Percentiles rank a stretch among this genome's conserved stretches.
Conservation (phyloP, 345 rosid genomes). For the Lepidium sativum region DNA sequence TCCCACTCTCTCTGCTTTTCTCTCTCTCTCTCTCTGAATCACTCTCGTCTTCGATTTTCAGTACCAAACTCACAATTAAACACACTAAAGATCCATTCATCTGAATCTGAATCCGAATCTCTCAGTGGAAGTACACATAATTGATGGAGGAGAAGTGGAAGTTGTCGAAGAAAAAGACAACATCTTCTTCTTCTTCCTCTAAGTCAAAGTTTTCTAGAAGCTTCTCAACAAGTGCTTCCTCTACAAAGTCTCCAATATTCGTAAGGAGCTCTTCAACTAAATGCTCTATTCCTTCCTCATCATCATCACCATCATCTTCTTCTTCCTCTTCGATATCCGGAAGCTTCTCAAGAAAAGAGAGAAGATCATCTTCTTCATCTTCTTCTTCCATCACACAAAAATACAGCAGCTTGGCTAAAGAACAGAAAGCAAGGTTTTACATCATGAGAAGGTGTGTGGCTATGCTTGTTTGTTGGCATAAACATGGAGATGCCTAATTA, state of each 20-base stretch:
- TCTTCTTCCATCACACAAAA: slow-evolving; percentile 50
- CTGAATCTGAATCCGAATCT: slow-evolving; percentile 5
- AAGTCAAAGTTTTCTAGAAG: slow-evolving; percentile 51
- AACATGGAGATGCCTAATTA: slow-evolving; percentile 70
- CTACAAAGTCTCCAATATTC: slow-evolving; percentile 52
- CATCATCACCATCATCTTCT: slow-evolving; percentile 11
- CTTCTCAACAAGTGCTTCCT: slow-evolving; percentile 59
- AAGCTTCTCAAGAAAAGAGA: slow-evolving; percentile 47
- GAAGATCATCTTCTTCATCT: slow-evolving; percentile 32
- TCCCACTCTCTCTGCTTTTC: slow-evolving; percentile 11
- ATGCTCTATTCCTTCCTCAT: slow-evolving; percentile 23
- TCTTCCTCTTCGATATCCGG: slow-evolving; percentile 50
- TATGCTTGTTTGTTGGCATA: slow-evolving; percentile 98
- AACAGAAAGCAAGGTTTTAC: slow-evolving; percentile 91
- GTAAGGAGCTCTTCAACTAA: slow-evolving; percentile 48
- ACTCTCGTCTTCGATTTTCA: slow-evolving; percentile 16
- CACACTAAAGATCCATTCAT: slow-evolving; percentile 3
- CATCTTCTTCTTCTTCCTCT: slow-evolving; percentile 34
- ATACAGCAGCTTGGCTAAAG: slow-evolving; percentile 86
- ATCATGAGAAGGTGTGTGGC: slow-evolving; percentile 97
- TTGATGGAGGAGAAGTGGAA: slow-evolving; percentile 86
- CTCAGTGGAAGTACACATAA: not conserved
- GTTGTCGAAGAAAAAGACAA: slow-evolving; percentile 45
- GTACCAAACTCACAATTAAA: slow-evolving; percentile 19
- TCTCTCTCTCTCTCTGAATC: slow-evolving; percentile 10